Percentiles rank a stretch among this genome's conserved stretches.
Evolutionary conservation across 106 monocot species (phyloP).

Genomic region (Platanthera guangdongensis): DNA sequence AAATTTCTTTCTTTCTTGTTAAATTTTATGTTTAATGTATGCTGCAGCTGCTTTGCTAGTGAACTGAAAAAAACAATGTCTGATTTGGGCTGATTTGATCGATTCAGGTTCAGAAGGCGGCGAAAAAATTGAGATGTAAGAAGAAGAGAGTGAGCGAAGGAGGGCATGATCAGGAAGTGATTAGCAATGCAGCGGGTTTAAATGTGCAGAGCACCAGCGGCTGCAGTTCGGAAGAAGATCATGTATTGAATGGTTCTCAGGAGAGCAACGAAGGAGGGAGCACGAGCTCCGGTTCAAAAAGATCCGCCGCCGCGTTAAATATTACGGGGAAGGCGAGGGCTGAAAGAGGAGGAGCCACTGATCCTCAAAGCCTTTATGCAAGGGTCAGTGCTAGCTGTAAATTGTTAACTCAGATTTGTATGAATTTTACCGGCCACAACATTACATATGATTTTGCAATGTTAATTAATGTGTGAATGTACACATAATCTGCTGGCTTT

Average conservation of each 20-base stretch:
- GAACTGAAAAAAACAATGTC: neutral
- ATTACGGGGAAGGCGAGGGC: slow-evolving; percentile 28
- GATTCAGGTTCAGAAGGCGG: neutral
- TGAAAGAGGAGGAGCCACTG: slow-evolving; percentile 25
- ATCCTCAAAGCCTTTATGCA: slow-evolving; percentile 56
- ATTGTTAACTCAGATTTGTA: too few relatives aligned
- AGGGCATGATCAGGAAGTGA: slow-evolving; percentile 8
- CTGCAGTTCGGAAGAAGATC: slow-evolving; percentile 35
- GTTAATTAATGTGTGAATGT: neutral
- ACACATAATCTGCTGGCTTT: neutral
- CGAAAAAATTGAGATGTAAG: slow-evolving; percentile 12
- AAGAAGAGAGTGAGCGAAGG: slow-evolving; percentile 14
- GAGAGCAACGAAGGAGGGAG: slow-evolving; percentile 15
- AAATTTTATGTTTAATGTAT: neutral
- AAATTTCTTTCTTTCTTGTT: neutral
- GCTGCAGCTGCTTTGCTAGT: too few relatives aligned
- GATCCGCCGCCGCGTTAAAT: neutral
- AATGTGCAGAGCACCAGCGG: slow-evolving; percentile 16
- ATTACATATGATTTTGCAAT: neutral
- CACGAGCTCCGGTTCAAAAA: slow-evolving; percentile 5
- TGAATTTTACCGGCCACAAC: too few relatives aligned
- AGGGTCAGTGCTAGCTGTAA: slow-evolving; percentile 23
- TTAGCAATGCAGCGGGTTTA: neutral
- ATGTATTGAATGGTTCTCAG: slow-evolving; percentile 18
- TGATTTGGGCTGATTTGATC: neutral